These are phyloP conservation scores for Cercospora sp. DNA, from an alignment of 2,329 filamentous ascomycete genomes.

Conservation along the genomic window DNA sequence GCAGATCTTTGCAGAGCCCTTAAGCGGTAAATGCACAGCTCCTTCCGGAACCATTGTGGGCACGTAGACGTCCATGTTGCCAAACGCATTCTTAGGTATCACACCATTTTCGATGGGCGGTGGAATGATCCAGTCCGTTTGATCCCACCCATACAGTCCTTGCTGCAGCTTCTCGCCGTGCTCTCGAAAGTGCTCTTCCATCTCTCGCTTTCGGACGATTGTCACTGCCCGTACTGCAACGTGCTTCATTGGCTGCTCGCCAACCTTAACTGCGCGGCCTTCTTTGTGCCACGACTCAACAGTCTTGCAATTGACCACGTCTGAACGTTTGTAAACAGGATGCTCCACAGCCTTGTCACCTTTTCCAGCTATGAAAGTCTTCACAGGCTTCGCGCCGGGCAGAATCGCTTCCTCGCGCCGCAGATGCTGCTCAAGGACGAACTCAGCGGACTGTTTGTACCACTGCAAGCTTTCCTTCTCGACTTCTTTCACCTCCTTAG, in stretches of 20 bases:
- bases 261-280: constrained; percentile 71
- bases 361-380: constrained; percentile 73
- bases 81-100: constrained; percentile 92
- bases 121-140: constrained; percentile 96
- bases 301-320: constrained; percentile 83
- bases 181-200: constrained; percentile 77
- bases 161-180: constrained; percentile 83
- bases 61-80: constrained; percentile 94
- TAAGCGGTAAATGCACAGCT: constrained; percentile 78
- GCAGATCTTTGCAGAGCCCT: constrained; percentile 76
- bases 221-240: constrained; percentile 93
- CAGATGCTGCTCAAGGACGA: constrained; percentile 79
- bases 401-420: constrained; percentile 87
- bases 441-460: constrained; percentile 83
- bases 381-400: constrained; percentile 66
- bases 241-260: constrained; percentile 74
- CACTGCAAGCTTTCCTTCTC: constrained; percentile 69
- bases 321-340: constrained; percentile 74
- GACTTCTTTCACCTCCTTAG: constrained; percentile 51
- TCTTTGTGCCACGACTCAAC: constrained; percentile 98
- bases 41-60: constrained; percentile 88
- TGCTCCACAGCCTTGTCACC: constrained; percentile 72
- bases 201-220: constrained; percentile 78
- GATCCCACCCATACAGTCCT: constrained; percentile 76
- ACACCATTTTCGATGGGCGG: constrained; percentile 74